These are phyloP conservation scores for Peronospora tabacina DNA, from an alignment of 352 stramenopile genomes.

Conservation along the genomic window DNA sequence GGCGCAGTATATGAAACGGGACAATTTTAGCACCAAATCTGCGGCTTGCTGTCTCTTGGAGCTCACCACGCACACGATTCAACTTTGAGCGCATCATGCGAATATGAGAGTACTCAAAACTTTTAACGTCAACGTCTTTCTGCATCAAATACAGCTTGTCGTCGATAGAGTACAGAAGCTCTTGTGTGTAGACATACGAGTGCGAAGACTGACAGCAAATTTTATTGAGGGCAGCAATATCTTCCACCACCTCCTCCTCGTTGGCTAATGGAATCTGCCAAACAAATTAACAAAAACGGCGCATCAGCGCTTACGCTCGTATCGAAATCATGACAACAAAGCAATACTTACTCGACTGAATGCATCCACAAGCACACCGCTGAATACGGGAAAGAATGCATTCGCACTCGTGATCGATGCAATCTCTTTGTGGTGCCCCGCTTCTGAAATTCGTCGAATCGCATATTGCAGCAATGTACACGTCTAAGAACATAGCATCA, in stretches of 20 bases:
- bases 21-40: constrained; percentile 65
- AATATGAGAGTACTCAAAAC: constrained; percentile 35
- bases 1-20: constrained; percentile 65
- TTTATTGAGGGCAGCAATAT: constrained; percentile 68
- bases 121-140: constrained; percentile 23
- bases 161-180: constrained; percentile 67
- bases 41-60: constrained; percentile 60
- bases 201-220: constrained; percentile 81
- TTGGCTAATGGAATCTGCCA: constrained; percentile 70
- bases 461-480: constrained; percentile 82
- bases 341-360: constrained; percentile 51
- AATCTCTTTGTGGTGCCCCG: constrained; percentile 84
- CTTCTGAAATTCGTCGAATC: constrained; percentile 78
- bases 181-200: constrained; percentile 75
- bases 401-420: constrained; percentile 78
- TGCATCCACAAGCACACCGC: constrained; percentile 63
- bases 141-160: constrained; percentile 57
- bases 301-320: neutral
- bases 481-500: constrained; percentile 30
- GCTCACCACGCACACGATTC: constrained; percentile 56
- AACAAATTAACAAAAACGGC: neutral
- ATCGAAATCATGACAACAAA: neutral
- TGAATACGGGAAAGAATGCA: constrained; percentile 83
- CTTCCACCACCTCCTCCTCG: constrained; percentile 70
- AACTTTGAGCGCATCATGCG: constrained; percentile 64